Conservation (phyloP, 2,329 filamentous ascomycete genomes). For the Orbilia oligospora region DNA sequence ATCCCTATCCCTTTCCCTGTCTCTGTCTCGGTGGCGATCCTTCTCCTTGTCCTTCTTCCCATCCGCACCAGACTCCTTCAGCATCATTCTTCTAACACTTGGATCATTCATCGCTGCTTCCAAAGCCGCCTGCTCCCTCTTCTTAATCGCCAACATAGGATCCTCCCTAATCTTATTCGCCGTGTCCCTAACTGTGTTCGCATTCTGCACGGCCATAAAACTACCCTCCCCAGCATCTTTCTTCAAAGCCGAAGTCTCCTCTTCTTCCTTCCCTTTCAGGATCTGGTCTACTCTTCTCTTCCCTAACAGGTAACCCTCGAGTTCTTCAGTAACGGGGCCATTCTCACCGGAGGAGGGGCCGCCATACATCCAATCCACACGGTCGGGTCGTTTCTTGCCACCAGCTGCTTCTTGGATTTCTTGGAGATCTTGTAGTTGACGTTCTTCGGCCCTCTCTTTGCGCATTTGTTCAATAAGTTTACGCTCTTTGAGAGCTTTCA, state of each 20-base stretch:
- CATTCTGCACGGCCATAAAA: constrained; percentile 76
- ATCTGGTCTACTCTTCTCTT: constrained; percentile 92
- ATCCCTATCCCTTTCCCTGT: constrained; percentile 67
- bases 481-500: constrained; percentile 92
- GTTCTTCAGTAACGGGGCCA: constrained; percentile 85
- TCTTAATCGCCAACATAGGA: constrained; percentile 92
- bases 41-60: constrained; percentile 65
- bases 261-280: constrained; percentile 83
- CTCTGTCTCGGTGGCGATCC: constrained; percentile 68
- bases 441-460: constrained; percentile 94
- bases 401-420: constrained; percentile 89
- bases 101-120: constrained; percentile 85
- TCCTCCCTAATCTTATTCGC: constrained; percentile 90
- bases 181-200: constrained; percentile 82
- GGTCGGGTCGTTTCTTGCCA: constrained; percentile 81
- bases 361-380: constrained; percentile 98
- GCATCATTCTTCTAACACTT: constrained; percentile 76
- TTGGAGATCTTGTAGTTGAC: constrained; percentile 91
- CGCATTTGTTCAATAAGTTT: constrained; percentile 92
- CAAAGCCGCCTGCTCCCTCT: constrained; percentile 86
- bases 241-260: constrained; percentile 75
- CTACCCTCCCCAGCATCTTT: constrained; percentile 77
- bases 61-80: constrained; percentile 70
- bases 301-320: constrained; percentile 91
- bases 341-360: constrained; percentile 82